A percentile compares a stretch with the other conserved stretches of the same genome.
These are phyloP conservation scores for Artemisia tridentata DNA, from an alignment of 129 eudicot species.

Conservation along the genomic window DNA sequence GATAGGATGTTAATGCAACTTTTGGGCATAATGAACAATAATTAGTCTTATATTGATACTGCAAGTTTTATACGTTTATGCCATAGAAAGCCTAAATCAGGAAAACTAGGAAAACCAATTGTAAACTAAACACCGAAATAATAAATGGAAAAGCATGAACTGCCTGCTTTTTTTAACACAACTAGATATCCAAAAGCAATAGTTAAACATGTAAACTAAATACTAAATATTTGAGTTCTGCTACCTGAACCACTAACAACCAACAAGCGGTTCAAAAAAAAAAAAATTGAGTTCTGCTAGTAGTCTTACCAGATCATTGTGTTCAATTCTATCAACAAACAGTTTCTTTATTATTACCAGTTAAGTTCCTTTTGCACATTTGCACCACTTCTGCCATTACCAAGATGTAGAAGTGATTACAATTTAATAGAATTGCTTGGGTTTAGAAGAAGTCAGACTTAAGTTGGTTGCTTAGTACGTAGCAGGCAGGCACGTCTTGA, in stretches of 20 bases:
- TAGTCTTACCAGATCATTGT: not conserved
- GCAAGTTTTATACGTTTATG: not conserved
- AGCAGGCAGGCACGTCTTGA: too few species aligned
- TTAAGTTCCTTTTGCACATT: not conserved
- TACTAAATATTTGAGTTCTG: not conserved
- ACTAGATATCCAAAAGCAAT: not conserved
- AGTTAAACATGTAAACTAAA: not conserved
- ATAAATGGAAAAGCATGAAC: conserved; percentile 2
- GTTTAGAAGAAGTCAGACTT: not conserved
- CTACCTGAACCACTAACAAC: too few species aligned
- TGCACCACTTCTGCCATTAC: not conserved
- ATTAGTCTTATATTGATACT: not conserved
- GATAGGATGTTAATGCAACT: not conserved
- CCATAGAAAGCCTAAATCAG: not conserved
- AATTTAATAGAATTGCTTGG: not conserved
- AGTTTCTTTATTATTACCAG: not conserved
- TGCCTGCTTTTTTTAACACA: not conserved
- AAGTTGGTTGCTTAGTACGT: not conserved
- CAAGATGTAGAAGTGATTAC: not conserved
- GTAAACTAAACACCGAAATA: not conserved
- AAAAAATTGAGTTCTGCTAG: not conserved
- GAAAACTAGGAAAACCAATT: not conserved
- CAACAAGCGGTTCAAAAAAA: too few species aligned
- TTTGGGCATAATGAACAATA: not conserved
- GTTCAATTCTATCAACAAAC: not conserved